Evolutionary conservation across 192 early-diverging fungal species (phyloP).

Genomic region (Coemansia sp.): DNA sequence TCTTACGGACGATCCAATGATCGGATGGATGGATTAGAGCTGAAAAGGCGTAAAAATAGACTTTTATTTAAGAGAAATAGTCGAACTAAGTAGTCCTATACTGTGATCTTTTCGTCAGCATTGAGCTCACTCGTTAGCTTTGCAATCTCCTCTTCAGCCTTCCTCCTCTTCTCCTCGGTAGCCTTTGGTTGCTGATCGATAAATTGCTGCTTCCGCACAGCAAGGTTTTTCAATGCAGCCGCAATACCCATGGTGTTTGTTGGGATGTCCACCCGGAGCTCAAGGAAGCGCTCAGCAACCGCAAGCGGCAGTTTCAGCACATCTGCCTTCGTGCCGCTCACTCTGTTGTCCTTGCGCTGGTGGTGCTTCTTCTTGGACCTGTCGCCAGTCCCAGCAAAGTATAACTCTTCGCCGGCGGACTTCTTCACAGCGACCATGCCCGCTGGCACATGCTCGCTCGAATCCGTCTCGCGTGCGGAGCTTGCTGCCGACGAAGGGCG

Average conservation of each 20-base stretch:
- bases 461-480: conserved; percentile 60
- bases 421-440: conserved; percentile 80
- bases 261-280: conserved; percentile 80
- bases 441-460: conserved; percentile 63
- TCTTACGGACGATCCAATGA: no score
- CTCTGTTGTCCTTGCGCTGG: conserved; percentile 58
- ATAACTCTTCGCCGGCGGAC: conserved; percentile 69
- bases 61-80: no score
- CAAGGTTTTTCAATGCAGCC: conserved; percentile 68
- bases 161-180: conserved; percentile 83
- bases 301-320: conserved; percentile 70
- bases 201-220: conserved; percentile 69
- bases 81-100: not conserved
- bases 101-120: conserved; percentile 48
- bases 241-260: conserved; percentile 66
- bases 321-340: conserved; percentile 49
- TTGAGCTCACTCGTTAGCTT: conserved; percentile 62
- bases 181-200: conserved; percentile 72
- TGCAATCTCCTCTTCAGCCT: conserved; percentile 83
- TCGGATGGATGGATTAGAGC: no score
- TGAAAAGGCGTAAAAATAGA: not conserved
- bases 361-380: conserved; percentile 61
- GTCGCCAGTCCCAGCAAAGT: conserved; percentile 67
- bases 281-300: conserved; percentile 75
- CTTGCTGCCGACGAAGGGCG: conserved; percentile 42